Conservation (phyloP, 495 filamentous ascomycete genomes). For the Podospora conica region DNA sequence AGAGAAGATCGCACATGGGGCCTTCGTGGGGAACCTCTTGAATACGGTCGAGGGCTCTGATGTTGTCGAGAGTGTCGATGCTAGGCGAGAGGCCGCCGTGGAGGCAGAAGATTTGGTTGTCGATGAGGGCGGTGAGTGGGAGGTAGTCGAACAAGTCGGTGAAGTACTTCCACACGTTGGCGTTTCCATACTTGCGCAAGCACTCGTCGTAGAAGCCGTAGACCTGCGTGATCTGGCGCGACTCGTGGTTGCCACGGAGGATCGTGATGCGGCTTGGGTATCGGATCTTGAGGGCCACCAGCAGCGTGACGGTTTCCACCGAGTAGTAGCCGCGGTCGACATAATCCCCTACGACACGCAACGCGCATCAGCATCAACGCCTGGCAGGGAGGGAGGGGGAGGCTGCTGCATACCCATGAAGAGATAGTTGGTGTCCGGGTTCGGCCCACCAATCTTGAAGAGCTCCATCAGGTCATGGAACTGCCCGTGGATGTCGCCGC, state of each 20-base stretch:
- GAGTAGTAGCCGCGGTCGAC: slow-evolving; percentile 97
- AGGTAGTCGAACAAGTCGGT: slow-evolving; percentile 99
- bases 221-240: slow-evolving; percentile 93
- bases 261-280: slow-evolving; percentile 96
- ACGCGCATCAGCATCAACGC: slow-evolving; percentile 11
- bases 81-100: slow-evolving; percentile 93
- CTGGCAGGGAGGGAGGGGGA: neutral
- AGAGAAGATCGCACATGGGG: slow-evolving; percentile 96
- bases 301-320: slow-evolving; percentile 89
- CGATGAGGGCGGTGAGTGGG: slow-evolving; percentile 94
- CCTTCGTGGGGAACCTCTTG: slow-evolving; percentile 98
- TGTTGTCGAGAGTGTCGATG: slow-evolving; percentile 98
- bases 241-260: slow-evolving; percentile 94
- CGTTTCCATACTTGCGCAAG: slow-evolving; percentile 94
- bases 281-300: slow-evolving; percentile 92
- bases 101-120: slow-evolving; percentile 99
- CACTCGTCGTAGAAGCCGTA: slow-evolving; percentile 99
- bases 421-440: slow-evolving; percentile 90
- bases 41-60: slow-evolving; percentile 88
- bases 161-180: slow-evolving; percentile 99
- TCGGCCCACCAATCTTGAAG: slow-evolving; percentile 86
- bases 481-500: slow-evolving; percentile 90
- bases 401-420: slow-evolving; percentile 71
- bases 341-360: slow-evolving; percentile 65
- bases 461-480: slow-evolving; percentile 94